Evolutionary conservation across 2,329 filamentous ascomycete genomes (phyloP).

Genomic region (Apiospora rasikravindrae): DNA sequence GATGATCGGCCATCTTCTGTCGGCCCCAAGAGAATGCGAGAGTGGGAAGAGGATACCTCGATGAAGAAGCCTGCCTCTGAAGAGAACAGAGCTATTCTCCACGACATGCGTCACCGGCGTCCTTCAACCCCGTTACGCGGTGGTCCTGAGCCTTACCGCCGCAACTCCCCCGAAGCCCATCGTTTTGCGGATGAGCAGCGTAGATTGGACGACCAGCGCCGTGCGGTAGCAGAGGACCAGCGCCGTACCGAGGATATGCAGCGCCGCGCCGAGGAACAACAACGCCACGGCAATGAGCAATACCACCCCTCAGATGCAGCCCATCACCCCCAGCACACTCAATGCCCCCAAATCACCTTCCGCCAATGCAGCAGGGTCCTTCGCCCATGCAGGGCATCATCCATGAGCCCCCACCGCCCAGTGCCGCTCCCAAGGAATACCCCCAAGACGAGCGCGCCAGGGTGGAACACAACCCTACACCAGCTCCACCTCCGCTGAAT

Average conservation of each 20-base stretch:
- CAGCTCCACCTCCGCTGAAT: conserved; percentile 56
- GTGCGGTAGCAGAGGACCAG: conserved; percentile 53
- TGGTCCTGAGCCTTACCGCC: conserved; percentile 65
- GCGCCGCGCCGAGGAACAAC: conserved; percentile 61
- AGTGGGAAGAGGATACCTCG: conserved; percentile 86
- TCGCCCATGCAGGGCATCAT: conserved; percentile 59
- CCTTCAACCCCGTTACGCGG: conserved; percentile 72
- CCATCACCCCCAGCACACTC: conserved; percentile 74
- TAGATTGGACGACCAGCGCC: conserved; percentile 61
- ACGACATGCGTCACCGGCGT: conserved; percentile 81
- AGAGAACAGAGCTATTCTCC: conserved; percentile 83
- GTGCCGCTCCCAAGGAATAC: conserved; percentile 57
- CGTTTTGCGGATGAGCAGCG: conserved; percentile 66
- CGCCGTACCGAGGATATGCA: conserved; percentile 61
- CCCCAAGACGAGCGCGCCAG: conserved; percentile 63
- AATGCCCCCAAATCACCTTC: conserved; percentile 59
- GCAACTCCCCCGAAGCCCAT: conserved; percentile 76
- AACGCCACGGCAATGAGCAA: conserved; percentile 74
- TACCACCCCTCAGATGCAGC: conserved; percentile 94
- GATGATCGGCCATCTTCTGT: conserved; percentile 81
- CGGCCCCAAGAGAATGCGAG: conserved; percentile 81
- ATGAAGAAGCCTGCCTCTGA: conserved; percentile 89
- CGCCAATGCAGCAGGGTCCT: conserved; percentile 67
- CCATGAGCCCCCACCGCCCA: conserved; percentile 55
- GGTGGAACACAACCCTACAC: conserved; percentile 52